Conservation (phyloP, 371 early-diverging fungal species). For the Lichtheimia ramosa region DNA sequence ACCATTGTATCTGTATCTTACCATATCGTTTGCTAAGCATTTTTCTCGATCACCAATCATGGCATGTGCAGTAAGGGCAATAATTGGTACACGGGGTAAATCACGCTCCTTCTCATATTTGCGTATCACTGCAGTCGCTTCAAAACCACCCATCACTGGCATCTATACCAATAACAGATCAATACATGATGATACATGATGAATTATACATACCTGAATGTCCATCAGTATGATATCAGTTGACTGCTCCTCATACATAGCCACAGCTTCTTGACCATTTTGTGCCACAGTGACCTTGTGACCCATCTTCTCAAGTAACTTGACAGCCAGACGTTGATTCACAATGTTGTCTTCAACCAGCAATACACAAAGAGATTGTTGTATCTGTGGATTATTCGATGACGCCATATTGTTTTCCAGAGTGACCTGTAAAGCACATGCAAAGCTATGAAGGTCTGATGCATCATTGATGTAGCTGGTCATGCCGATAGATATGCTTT, state of each 20-base stretch:
- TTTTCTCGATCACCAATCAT: conserved; percentile 82
- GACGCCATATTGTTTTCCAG: conserved; percentile 64
- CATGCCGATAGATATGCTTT: conserved; percentile 60
- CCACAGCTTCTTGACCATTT: conserved; percentile 76
- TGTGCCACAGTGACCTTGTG: conserved; percentile 71
- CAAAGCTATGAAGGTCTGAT: conserved; percentile 59
- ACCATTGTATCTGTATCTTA: conserved; percentile 10
- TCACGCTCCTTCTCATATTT: conserved; percentile 43
- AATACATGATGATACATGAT: background rate
- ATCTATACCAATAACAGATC: conserved; percentile 31
- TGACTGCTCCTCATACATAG: conserved; percentile 56
- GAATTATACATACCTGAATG: conserved; percentile 47
- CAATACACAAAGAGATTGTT: conserved; percentile 62
- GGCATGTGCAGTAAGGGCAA: conserved; percentile 80
- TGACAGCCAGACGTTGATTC: conserved; percentile 77
- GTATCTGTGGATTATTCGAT: conserved; percentile 52
- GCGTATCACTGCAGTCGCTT: conserved; percentile 73
- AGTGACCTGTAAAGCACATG: conserved; percentile 66
- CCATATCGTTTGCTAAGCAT: conserved; percentile 77
- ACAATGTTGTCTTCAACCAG: conserved; percentile 84
- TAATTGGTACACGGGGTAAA: conserved; percentile 59
- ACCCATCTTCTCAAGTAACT: conserved; percentile 78
- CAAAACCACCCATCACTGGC: conserved; percentile 79
- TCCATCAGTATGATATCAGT: conserved; percentile 82
- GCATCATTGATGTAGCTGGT: conserved; percentile 60